Percentiles rank a stretch among this genome's conserved stretches.
phyloP scores from a whole-genome alignment of 208 protist genomes.

The Eutreptiella sp. region DNA sequence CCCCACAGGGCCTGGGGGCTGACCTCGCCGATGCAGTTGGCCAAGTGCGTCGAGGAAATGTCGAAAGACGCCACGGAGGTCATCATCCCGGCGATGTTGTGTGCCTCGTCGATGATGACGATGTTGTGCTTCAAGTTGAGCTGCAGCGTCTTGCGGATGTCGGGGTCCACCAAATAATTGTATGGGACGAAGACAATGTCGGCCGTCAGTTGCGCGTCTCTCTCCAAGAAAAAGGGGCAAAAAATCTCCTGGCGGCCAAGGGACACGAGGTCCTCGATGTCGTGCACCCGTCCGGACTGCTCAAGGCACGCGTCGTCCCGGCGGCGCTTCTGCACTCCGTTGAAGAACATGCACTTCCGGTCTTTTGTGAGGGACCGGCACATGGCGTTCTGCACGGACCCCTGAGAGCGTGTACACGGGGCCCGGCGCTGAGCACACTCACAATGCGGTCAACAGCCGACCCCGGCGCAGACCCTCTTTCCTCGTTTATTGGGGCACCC shows the following conservation, averaged over 20 bases:
- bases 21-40: slow-evolving; percentile 37
- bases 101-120: slow-evolving; percentile 91
- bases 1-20: too few relatives aligned
- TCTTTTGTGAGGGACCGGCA: too few relatives aligned
- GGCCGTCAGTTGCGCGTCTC: slow-evolving; percentile 63
- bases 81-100: slow-evolving; percentile 68
- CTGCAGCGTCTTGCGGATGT: slow-evolving; percentile 72
- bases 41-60: slow-evolving; percentile 32
- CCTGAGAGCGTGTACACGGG: too few relatives aligned
- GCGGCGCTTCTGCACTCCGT: too few relatives aligned
- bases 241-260: slow-evolving; percentile 48
- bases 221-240: slow-evolving; percentile 89
- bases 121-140: slow-evolving; percentile 66
- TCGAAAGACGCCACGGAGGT: slow-evolving; percentile 45
- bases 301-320: background rate
- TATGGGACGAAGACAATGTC: slow-evolving; percentile 93
- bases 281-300: slow-evolving; percentile 42
- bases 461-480: too few relatives aligned
- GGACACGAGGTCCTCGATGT: slow-evolving; percentile 84
- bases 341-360: too few relatives aligned
- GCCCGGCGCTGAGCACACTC: too few relatives aligned
- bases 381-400: too few relatives aligned
- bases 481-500: too few relatives aligned
- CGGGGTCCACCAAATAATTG: slow-evolving; percentile 91
- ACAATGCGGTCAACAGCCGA: too few relatives aligned